Evolutionary conservation across 2,329 filamentous ascomycete genomes (phyloP), one percentile per base, ranked within the genome.

Genomic region (Colletotrichum godetiae): DNA sequence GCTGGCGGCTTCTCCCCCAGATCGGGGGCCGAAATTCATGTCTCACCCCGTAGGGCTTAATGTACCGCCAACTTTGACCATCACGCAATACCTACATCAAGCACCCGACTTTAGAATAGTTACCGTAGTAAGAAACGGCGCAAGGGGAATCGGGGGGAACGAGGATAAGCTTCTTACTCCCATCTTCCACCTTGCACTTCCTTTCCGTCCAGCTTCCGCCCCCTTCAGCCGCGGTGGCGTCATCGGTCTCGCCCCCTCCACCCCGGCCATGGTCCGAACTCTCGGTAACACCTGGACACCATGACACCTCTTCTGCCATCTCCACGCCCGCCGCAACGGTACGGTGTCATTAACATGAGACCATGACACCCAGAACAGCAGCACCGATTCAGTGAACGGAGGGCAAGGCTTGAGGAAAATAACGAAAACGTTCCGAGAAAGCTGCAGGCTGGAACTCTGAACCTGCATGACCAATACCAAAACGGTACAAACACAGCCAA

Each of bases 21-120:
- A 72, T 72, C 59, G 66, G 66, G 69, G 53, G 59, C 59, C 70
- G 70, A 60, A 49, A 49, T 53, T 63, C 15, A 42, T 42, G 69
- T 72, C 69, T 72, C 69, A 72, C 49, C 27, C 19, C 33, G 37
- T 64, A 60, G 33, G 65, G 65, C 53, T 72, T 24, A 29, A 29
- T 3, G 27, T 4, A 10, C n/a, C 27, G 49, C 22, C 22, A 22
- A 8, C n/a, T 58, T 8, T 49, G 7, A 19, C 42, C 42, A 49
- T 49, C 42, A 49, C 42, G 42, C 42, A 49, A 49, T 49, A 19
- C n/a, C n/a, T n/a, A n/a, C 42, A 49, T 49, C 19, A 13, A 42
- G 37, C 13, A 42, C 5, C 37, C 27, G 27, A 29, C 4, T 29
- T 42, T 42, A 7, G 42, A 22, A 49, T 7, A 29, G 27, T 1